Evolutionary conservation across 1,139 yeast genomes (phyloP).

Genomic region (Pichia sp.): DNA sequence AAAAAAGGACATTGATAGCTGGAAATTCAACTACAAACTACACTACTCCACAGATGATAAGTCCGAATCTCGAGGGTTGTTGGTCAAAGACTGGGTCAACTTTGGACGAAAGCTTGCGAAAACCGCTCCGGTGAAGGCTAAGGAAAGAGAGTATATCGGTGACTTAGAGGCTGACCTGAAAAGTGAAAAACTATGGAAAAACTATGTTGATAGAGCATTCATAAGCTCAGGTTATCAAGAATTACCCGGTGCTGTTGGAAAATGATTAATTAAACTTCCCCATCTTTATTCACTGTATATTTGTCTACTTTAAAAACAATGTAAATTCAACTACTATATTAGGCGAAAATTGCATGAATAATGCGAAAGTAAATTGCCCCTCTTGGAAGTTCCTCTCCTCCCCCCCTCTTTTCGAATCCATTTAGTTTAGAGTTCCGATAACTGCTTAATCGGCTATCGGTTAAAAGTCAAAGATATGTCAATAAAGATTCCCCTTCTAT

Average conservation of each 20-base stretch:
- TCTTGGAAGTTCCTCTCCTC: background rate
- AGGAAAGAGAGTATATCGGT: background rate
- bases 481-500: background rate
- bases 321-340: no score
- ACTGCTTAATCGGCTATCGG: background rate
- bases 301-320: no score
- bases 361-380: slow-evolving; percentile 1
- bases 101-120: slow-evolving; percentile 51
- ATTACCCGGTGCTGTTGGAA: slow-evolving; percentile 18
- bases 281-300: background rate
- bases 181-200: slow-evolving; percentile 39
- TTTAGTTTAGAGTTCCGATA: background rate
- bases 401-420: background rate
- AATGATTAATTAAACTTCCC: background rate
- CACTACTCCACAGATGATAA: slow-evolving; percentile 67
- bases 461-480: background rate
- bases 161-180: slow-evolving; percentile 6
- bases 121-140: slow-evolving; percentile 29
- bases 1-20: slow-evolving; percentile 20
- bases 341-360: background rate
- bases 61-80: slow-evolving; percentile 45
- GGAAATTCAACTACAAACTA: slow-evolving; percentile 54
- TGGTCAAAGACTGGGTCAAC: slow-evolving; percentile 58
- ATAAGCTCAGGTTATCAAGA: slow-evolving; percentile 61
- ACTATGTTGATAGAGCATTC: slow-evolving; percentile 46